Conservation (phyloP, 2,329 filamentous ascomycete genomes). For the Graphilbum fragrans region DNA sequence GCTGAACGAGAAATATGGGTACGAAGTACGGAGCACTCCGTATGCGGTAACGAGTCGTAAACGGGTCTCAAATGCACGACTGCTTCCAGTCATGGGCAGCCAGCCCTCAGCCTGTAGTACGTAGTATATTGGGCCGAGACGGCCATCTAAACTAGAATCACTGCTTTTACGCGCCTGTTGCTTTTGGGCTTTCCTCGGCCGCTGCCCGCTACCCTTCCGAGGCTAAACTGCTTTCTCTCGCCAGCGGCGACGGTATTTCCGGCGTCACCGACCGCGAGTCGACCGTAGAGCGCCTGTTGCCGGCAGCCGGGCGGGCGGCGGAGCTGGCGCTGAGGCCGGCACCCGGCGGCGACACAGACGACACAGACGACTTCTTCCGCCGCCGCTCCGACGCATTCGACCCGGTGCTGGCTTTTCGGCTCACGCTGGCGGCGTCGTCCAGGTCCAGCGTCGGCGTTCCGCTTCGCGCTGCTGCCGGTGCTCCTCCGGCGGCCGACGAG, state of each 20-base stretch:
- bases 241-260: constrained; percentile 40
- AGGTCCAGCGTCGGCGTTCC: constrained; percentile 28
- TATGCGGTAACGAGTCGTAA: no score
- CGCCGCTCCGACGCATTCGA: constrained; percentile 36
- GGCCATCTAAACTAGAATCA: no score
- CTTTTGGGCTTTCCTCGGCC: not conserved
- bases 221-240: constrained; percentile 30
- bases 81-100: no score
- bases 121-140: no score
- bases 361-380: constrained; percentile 29
- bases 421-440: constrained; percentile 19
- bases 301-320: constrained; percentile 15
- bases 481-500: not conserved
- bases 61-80: no score
- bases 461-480: no score
- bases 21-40: no score
- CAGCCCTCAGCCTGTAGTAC: no score
- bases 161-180: no score
- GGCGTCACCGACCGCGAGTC: constrained; percentile 39
- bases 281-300: constrained; percentile 27
- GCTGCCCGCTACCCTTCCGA: no score
- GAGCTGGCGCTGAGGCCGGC: constrained; percentile 19
- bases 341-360: constrained; percentile 22
- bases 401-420: constrained; percentile 33
- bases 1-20: no score